Evolutionary conservation across 2,329 filamentous ascomycete genomes (phyloP), one percentile per base, ranked within the genome.

Genomic region (Clonostachys rosea): DNA sequence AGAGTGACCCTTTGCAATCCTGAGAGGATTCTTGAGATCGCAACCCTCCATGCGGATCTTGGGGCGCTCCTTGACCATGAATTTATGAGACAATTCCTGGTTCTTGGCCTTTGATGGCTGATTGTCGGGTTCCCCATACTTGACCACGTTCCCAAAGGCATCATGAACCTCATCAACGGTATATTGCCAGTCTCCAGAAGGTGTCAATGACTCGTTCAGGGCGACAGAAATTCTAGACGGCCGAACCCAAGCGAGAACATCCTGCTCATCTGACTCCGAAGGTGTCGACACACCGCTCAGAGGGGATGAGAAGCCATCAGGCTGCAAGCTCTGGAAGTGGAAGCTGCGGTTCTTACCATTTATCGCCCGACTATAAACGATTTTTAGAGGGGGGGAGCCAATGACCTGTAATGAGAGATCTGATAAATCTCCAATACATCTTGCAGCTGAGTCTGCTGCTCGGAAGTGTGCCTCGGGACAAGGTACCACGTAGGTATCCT

Each of bases 321-420:
- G 91, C 57, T 96, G 91, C 41, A 99, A 82, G 59, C 89, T 96
- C 66, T 97, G 91, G 56, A 95, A 92, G 52, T 92, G 90, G 55
- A 91, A 90, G 50, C 88, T 89, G 56, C 86, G 84, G 53, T 95
- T 84, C 53, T 88, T 86, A 51, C 84, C 83, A 56, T 97, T 96
- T 56, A 96, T 84, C 7, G 84, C 86, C 46, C 91, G 86, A 58
- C 89, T 94, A 67, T 99, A 99, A 56, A 89, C 89, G 56, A 99
- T 88, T 62, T 91, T 91, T 53, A 99, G 74, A 4, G 94, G 94
- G 4, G 95, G 89, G 0, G 91, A 95, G 16, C 94, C 94, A 54
- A 87, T 78, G 5, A 96, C 89, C 57, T 92, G 84, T 45, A 99
- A 73, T 16, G 84, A 80, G 42, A 97, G 73, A 59, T 96, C 83